phyloP scores from a whole-genome alignment of 2,329 filamentous ascomycete genomes.

The Laburnicola sp. region DNA sequence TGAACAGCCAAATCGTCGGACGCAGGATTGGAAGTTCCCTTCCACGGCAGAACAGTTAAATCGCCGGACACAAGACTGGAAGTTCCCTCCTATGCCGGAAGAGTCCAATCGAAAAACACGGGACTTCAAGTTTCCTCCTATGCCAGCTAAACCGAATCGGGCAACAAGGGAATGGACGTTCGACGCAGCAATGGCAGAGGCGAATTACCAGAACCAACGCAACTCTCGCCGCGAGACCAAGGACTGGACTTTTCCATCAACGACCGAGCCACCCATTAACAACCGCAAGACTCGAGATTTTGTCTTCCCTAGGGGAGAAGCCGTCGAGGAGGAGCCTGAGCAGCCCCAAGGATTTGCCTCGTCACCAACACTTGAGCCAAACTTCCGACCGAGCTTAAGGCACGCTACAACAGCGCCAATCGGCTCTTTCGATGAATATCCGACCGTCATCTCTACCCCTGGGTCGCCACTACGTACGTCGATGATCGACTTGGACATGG shows the following conservation, averaged over 20 bases:
- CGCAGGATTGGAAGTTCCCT: constrained; percentile 62
- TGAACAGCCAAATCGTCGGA: constrained; percentile 41
- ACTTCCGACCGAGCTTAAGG: constrained; percentile 46
- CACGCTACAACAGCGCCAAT: constrained; percentile 49
- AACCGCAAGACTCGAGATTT: constrained; percentile 43
- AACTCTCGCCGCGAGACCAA: constrained; percentile 41
- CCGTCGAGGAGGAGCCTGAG: constrained; percentile 20
- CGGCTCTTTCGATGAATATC: constrained; percentile 45
- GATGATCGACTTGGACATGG: constrained; percentile 51
- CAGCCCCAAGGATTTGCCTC: constrained; percentile 24
- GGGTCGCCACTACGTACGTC: constrained; percentile 45
- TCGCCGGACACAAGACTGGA: too few relatives aligned
- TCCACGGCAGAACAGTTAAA: too few relatives aligned
- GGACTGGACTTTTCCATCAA: constrained; percentile 33
- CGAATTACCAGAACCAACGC: constrained; percentile 36
- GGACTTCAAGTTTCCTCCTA: constrained; percentile 40
- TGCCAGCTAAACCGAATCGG: constrained; percentile 43
- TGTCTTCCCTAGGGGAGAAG: constrained; percentile 38
- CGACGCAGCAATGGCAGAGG: constrained; percentile 49
- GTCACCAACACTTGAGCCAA: constrained; percentile 36
- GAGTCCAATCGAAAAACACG: constrained; percentile 31
- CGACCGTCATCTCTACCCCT: constrained; percentile 39
- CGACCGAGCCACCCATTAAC: constrained; percentile 20
- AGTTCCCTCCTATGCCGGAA: constrained; percentile 48
- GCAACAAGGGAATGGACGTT: constrained; percentile 55